Conservation (phyloP, 2,329 filamentous ascomycete species). For the Colletotrichum gigasporum region DNA sequence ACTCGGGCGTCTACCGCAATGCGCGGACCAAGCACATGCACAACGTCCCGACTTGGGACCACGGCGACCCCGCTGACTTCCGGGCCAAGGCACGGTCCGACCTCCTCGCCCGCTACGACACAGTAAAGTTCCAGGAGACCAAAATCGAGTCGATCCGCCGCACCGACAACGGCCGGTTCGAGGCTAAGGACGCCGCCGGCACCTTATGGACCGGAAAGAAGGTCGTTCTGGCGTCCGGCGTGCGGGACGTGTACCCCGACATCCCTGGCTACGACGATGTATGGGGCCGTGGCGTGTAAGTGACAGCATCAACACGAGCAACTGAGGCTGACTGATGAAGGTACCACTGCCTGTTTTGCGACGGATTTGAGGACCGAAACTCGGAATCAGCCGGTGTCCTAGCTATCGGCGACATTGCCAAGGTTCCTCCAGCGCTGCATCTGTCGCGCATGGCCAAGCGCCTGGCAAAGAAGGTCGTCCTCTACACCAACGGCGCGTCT, state of each 20-base stretch:
- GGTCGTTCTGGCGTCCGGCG: slow-evolving; percentile 63
- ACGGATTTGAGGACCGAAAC: slow-evolving; percentile 66
- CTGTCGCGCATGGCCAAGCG: slow-evolving; percentile 52
- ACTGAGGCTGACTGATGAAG: slow-evolving; percentile 19
- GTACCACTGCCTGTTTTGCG: slow-evolving; percentile 68
- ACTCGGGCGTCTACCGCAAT: slow-evolving; percentile 58
- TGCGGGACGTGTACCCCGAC: slow-evolving; percentile 57
- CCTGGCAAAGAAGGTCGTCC: slow-evolving; percentile 52
- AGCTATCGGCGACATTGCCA: slow-evolving; percentile 46
- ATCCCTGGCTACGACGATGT: slow-evolving; percentile 63
- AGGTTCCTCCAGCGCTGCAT: slow-evolving; percentile 43
- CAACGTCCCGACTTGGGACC: slow-evolving; percentile 48
- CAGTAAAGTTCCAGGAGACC: slow-evolving; percentile 41
- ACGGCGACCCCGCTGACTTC: slow-evolving; percentile 43
- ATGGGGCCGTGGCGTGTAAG: slow-evolving; percentile 58
- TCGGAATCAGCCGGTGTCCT: slow-evolving; percentile 55
- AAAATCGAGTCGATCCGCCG: slow-evolving; percentile 39
- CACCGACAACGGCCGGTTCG: slow-evolving; percentile 42
- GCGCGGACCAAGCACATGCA: slow-evolving; percentile 57
- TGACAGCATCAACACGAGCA: background rate
- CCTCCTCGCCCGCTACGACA: slow-evolving; percentile 43
- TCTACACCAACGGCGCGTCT: slow-evolving; percentile 61
- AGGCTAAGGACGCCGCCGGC: slow-evolving; percentile 50
- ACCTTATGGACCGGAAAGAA: slow-evolving; percentile 57
- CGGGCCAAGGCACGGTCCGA: slow-evolving; percentile 43